Evolutionary conservation across 2,329 filamentous ascomycete genomes (phyloP), one percentile per base, ranked within the genome.

Genomic region (Pyricularia sp.): DNA sequence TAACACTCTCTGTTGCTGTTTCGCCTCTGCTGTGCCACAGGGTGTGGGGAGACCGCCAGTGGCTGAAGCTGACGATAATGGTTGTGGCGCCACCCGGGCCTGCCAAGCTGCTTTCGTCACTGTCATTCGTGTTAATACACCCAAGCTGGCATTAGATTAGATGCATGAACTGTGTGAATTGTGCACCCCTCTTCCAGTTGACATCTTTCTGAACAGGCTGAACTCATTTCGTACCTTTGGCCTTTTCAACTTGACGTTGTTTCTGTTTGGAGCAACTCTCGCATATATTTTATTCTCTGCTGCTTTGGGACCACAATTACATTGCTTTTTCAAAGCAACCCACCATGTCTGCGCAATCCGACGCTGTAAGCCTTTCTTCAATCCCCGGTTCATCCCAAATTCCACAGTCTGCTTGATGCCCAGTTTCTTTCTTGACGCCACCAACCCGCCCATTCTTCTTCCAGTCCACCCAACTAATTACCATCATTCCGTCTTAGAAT

Each of bases 301-400:
- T 30, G 30, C 24, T 28, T 26, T 19, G 24, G 33, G 28, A 59
- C 10, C 55, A 59, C 13, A 28, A 19, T 10, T 3, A 12, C 6
- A 19, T 28, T 59, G 33, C 33, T 28, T 59, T 24, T 28, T 28
- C 55, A 59, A 28, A 28, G 26, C 6, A 44, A 24, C 49, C 55
- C 67, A 70, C 65, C 35, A 75, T 75, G 73, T 73, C 72, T 61
- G 70, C 72, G 66, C 71, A 72, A 67, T 68, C 72, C 69, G 72
- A 75, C 67, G 65, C 68, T 66, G 73, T 74, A 68, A 69, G 66
- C 66, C n/a, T 26, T 26, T 30, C 19, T 64, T 64, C 28, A 49
- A 59, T 35, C 49, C 64, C 24, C 31, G 60, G 28, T 44, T 57
- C 59, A 62, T 62, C 64, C 44, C 26, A 31, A 62, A n/a, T 30